phyloP scores from a whole-genome alignment of 768 basidiomycete genomes.

The Russula foetens region DNA sequence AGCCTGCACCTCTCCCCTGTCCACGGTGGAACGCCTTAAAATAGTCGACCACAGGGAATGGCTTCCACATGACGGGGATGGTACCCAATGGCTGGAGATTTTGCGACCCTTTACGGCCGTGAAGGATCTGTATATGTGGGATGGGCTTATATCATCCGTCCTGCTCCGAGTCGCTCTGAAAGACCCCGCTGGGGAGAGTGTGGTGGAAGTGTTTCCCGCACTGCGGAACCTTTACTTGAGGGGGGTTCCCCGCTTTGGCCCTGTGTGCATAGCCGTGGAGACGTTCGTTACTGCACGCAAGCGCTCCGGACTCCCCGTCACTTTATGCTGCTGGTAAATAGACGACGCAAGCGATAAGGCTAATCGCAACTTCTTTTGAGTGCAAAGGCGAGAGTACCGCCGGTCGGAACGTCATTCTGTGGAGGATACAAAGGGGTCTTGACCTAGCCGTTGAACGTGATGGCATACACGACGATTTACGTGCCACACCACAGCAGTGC shows the following conservation, averaged over 20 bases:
- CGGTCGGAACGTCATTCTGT: too few relatives aligned
- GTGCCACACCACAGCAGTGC: slow-evolving; percentile 20
- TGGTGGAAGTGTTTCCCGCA: background rate
- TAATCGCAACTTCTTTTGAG: too few relatives aligned
- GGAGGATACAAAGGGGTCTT: too few relatives aligned
- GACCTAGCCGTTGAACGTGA: too few relatives aligned
- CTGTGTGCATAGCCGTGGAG: background rate
- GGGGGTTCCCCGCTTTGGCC: background rate
- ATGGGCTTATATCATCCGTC: background rate
- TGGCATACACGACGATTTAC: too few relatives aligned
- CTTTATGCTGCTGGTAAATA: too few relatives aligned
- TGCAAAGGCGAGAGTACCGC: too few relatives aligned
- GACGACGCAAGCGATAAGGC: too few relatives aligned
- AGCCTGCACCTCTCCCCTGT: background rate
- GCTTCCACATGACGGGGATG: background rate
- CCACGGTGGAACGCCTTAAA: background rate
- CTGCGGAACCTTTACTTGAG: background rate
- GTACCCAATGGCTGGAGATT: background rate
- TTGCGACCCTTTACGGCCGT: background rate
- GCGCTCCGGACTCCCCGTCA: too few relatives aligned
- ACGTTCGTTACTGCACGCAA: background rate
- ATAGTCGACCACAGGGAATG: background rate
- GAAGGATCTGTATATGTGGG: background rate
- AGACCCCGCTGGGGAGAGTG: too few relatives aligned
- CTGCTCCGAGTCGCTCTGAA: too few relatives aligned